Base-by-base conservation (phyloP, 23 red algal genomes). In the Cyanidiococcus yangmingshanensis region DNA sequence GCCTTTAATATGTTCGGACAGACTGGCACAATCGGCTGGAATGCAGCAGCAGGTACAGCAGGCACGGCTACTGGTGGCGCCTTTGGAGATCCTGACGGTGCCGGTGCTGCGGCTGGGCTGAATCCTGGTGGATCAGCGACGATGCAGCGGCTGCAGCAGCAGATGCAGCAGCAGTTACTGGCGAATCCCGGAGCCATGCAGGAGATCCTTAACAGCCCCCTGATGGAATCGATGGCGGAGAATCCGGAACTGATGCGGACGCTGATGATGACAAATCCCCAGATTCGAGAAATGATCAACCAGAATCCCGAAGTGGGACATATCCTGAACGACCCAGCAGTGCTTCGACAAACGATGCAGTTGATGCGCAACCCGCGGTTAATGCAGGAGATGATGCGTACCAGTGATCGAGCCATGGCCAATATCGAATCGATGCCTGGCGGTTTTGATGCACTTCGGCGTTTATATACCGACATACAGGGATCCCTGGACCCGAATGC, bases 381-480 rank as follows among this genome's bases (percentile, higher is more conserved):
- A 1, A 98, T 98, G 94, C 75, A 83, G 58, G 94, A 98, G 67
- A 92, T 98, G 88, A 86, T 89, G 88, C 85, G 94, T 63, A 91
- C 90, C 76, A 85, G 84, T 2, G 94, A 98, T 71, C 79, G 94
- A 59, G 82, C 83, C 21, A 98, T 98, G 94, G 94, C 94, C 30
- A 98, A 98, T 76, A 91, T 98, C 45, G 94, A 98, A 76, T 84
- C 86, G 88, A 91, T 89, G 88, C 94, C 94, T 31, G 94, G 94
- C 21, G 94, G 94, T 27, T 98, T 98, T 68, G 88, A 98, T 75
- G 88, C 94, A 1, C 83, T 98, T 37, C 85, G 94, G 39, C 85
- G 89, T 58, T 87, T 98, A 83, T 87, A 98, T 77, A 82, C 89
- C 39, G 88, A 98, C 37, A 80, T 98, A 17, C 88, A 91, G 80